phyloP scores from a whole-genome alignment of 108 stramenopile genomes.

The Aureococcus anophagefferens region DNA sequence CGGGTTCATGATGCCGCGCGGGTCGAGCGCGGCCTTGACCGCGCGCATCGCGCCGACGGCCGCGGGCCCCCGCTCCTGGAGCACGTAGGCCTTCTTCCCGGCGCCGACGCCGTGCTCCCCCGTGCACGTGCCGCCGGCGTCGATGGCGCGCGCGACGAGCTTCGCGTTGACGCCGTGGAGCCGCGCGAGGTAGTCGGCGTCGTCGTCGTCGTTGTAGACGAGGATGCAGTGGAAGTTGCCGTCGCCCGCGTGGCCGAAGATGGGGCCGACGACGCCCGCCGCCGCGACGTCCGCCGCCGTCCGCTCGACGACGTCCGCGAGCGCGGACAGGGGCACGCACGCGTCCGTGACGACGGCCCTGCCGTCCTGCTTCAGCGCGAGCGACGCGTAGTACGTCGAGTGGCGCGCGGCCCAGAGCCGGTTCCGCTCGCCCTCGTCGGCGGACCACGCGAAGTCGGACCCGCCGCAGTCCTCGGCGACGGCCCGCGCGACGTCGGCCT shows the following conservation, averaged over 20 bases:
- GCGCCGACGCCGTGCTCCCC: constrained; percentile 93
- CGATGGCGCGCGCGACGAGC: constrained; percentile 53
- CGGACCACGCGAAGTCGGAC: constrained; percentile 44
- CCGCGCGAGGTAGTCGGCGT: constrained; percentile 53
- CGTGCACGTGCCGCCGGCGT: constrained; percentile 83
- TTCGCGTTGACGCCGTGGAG: constrained; percentile 54
- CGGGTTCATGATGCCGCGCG: constrained; percentile 79
- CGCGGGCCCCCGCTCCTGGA: constrained; percentile 63
- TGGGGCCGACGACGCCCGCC: constrained; percentile 63
- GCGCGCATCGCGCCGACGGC: constrained; percentile 69
- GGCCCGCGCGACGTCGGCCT: constrained; percentile 36
- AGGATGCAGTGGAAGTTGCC: constrained; percentile 91
- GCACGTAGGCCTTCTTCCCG: constrained; percentile 75
- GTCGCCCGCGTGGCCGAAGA: constrained; percentile 93
- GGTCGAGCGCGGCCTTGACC: constrained; percentile 78
- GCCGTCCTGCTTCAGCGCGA: constrained; percentile 24
- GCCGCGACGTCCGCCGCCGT: constrained; percentile 54
- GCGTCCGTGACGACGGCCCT: constrained; percentile 65
- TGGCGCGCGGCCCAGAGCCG: constrained; percentile 78
- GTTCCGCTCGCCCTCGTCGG: constrained; percentile 50
- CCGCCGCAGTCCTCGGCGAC: constrained; percentile 50
- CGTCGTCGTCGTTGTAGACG: constrained; percentile 53
- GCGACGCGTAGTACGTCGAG: constrained; percentile 63
- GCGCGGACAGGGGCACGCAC: constrained; percentile 79
- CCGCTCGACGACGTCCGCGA: constrained; percentile 64